These are phyloP conservation scores for Trichoderma sp. DNA, from an alignment of 2,329 filamentous ascomycete species.

Conservation along the genomic window DNA sequence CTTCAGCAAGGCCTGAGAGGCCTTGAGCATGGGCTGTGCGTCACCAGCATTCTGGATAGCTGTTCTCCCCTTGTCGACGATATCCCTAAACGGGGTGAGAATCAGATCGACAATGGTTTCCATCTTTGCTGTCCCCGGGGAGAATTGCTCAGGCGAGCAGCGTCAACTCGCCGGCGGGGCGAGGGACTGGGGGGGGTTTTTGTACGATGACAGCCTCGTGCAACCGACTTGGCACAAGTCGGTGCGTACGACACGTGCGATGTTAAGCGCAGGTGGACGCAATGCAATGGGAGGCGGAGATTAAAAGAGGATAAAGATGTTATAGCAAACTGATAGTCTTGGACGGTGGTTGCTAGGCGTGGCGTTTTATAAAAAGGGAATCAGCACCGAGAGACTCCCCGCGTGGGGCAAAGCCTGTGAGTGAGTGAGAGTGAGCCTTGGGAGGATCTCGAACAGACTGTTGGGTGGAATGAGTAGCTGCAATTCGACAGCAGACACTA, in stretches of 20 bases:
- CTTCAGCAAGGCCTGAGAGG: conserved; percentile 46
- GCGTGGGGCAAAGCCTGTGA: background rate
- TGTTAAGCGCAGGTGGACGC: background rate
- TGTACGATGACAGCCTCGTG: background rate
- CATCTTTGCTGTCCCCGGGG: conserved; percentile 31
- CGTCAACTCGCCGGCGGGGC: background rate
- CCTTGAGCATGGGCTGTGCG: conserved; percentile 47
- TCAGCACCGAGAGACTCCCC: conserved; percentile 1
- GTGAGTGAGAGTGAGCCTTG: background rate
- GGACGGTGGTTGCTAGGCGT: conserved; percentile 3
- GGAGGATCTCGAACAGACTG: background rate
- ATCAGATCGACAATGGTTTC: conserved; percentile 45
- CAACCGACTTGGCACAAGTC: background rate
- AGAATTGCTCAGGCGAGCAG: background rate
- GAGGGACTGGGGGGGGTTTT: conserved; percentile 9
- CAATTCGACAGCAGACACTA: background rate
- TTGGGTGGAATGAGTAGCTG: background rate
- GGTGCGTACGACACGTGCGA: conserved; percentile 6
- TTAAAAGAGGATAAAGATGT: conserved; percentile 18
- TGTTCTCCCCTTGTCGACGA: conserved; percentile 49
- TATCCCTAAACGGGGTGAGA: conserved; percentile 50
- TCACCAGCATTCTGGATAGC: conserved; percentile 49
- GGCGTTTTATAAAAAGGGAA: background rate
- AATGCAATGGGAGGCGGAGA: background rate
- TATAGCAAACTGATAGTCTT: conserved; percentile 6